phyloP scores from a whole-genome alignment of 768 basidiomycete genomes.

The Pleurotus giganteus region DNA sequence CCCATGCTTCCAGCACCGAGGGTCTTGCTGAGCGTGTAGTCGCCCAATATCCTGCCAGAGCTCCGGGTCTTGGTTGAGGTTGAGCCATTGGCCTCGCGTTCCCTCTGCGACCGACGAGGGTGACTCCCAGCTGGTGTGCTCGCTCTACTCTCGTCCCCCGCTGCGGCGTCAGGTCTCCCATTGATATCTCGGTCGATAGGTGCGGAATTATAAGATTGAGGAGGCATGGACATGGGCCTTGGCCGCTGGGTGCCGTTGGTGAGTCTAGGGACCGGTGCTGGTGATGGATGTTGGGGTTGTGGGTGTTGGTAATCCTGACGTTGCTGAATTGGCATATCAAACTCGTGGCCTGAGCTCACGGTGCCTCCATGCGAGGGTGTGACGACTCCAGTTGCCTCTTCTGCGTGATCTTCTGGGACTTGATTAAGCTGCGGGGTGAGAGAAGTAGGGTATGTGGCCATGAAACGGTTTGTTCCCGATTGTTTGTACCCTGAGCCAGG shows the following conservation, averaged over 20 bases:
- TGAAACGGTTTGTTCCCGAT: slow-evolving; percentile 7
- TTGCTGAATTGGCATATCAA: slow-evolving; percentile 55
- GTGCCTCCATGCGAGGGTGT: slow-evolving; percentile 55
- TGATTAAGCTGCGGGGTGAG: slow-evolving; percentile 8
- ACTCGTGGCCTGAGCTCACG: slow-evolving; percentile 59
- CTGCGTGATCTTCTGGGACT: slow-evolving; percentile 9
- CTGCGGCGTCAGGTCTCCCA: neutral
- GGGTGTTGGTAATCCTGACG: slow-evolving; percentile 27
- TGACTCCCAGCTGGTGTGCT: slow-evolving; percentile 6
- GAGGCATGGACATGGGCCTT: slow-evolving; percentile 75
- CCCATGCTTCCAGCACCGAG: slow-evolving; percentile 99
- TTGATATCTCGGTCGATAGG: slow-evolving; percentile 11
- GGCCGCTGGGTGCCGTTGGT: slow-evolving; percentile 39
- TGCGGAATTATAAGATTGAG: slow-evolving; percentile 42
- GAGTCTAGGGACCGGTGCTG: slow-evolving; percentile 26
- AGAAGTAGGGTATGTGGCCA: slow-evolving; percentile 11
- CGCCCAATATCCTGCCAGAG: slow-evolving; percentile 72
- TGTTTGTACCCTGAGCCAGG: neutral
- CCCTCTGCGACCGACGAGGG: neutral
- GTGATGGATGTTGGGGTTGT: slow-evolving; percentile 17
- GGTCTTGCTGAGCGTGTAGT: slow-evolving; percentile 96
- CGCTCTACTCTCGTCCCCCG: slow-evolving; percentile 5
- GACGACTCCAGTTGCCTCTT: slow-evolving; percentile 24
- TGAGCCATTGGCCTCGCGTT: slow-evolving; percentile 3
- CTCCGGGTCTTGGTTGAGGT: slow-evolving; percentile 30